Percentiles rank a stretch among this genome's conserved stretches.
phyloP scores from a whole-genome alignment of 441 rosid genomes.

The Raphanus hybrid region DNA sequence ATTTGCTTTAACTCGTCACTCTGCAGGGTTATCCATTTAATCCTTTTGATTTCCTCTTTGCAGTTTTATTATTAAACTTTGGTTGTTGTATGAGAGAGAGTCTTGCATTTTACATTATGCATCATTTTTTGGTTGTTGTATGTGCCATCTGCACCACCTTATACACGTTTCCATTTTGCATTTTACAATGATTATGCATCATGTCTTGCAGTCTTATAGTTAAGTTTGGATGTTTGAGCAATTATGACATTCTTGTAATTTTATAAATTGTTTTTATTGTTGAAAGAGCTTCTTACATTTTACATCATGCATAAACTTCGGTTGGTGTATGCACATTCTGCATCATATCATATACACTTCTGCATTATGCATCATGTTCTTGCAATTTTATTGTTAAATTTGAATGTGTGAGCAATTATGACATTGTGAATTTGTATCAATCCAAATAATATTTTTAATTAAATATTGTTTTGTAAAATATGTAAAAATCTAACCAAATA shows the following conservation, averaged over 20 bases:
- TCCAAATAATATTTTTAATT: too few relatives aligned
- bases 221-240: background rate
- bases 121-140: background rate
- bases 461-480: too few relatives aligned
- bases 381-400: background rate
- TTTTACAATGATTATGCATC: background rate
- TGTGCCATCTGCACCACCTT: background rate
- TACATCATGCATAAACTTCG: background rate
- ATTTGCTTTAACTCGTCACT: too few relatives aligned
- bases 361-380: background rate
- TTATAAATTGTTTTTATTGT: background rate
- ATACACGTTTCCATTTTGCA: background rate
- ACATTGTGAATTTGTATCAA: too few relatives aligned
- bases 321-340: background rate
- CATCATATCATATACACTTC: background rate
- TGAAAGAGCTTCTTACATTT: background rate
- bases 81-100: background rate
- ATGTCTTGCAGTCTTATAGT: background rate
- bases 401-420: background rate
- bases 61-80: too few relatives aligned
- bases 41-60: background rate
- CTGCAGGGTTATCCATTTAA: background rate
- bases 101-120: background rate
- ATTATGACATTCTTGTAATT: background rate
- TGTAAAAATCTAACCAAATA: too few relatives aligned